Evolutionary conservation across 768 basidiomycete species (phyloP).

Genomic region (Dentipellis fragilis): DNA sequence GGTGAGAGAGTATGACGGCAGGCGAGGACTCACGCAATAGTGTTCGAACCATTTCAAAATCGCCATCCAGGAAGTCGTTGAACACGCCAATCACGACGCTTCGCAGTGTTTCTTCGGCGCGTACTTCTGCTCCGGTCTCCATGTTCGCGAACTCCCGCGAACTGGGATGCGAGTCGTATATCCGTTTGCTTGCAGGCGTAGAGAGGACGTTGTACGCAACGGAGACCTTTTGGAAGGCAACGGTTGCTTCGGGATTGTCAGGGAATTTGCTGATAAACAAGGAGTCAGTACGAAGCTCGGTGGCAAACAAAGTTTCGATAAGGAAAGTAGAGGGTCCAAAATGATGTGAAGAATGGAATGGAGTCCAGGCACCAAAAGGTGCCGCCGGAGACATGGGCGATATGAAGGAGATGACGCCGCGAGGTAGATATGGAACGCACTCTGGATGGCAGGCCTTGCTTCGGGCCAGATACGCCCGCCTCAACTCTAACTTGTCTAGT

Average conservation of each 20-base stretch:
- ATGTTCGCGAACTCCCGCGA: constrained; percentile 36
- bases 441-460: constrained; percentile 81
- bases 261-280: constrained; percentile 65
- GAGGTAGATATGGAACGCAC: constrained; percentile 34
- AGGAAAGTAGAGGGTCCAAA: not conserved
- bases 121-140: constrained; percentile 41
- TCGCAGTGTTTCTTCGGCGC: constrained; percentile 72
- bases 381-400: not conserved
- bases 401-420: not conserved
- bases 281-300: not conserved
- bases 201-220: constrained; percentile 77
- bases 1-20: not conserved
- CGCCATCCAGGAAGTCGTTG: constrained; percentile 77
- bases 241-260: constrained; percentile 62
- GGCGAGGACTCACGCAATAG: constrained; percentile 47
- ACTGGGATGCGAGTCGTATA: constrained; percentile 54
- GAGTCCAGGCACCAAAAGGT: not conserved
- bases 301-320: constrained; percentile 2
- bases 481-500: constrained; percentile 51
- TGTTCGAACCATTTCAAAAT: constrained; percentile 75
- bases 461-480: constrained; percentile 67
- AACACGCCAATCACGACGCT: constrained; percentile 66
- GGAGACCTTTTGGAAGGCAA: constrained; percentile 80
- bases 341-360: not conserved
- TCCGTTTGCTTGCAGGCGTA: constrained; percentile 53